Percentiles rank a stretch among this genome's conserved stretches.
These are phyloP conservation scores for Leccinum ochraceum DNA, from an alignment of 768 basidiomycete genomes.

Conservation along the genomic window DNA sequence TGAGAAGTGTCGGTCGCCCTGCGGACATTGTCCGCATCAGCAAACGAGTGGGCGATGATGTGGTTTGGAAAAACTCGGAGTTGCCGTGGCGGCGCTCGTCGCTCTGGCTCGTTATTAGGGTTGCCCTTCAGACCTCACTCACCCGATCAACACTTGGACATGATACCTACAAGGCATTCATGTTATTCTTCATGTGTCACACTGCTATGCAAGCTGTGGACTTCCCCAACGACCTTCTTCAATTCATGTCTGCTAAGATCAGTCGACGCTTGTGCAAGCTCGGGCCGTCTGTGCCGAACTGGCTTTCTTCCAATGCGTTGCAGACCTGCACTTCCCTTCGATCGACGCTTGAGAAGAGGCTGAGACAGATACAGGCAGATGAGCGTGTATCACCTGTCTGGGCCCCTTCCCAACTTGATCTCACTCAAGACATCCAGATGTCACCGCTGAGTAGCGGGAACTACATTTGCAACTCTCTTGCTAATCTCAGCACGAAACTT, in stretches of 20 bases:
- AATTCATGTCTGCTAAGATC: constrained; percentile 30
- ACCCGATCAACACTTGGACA: constrained; percentile 7
- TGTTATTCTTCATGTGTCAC: constrained; percentile 40
- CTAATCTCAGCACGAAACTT: neutral
- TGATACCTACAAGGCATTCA: constrained; percentile 47
- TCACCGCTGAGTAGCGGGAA: neutral
- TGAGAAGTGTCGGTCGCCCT: neutral
- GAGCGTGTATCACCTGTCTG: constrained; percentile 34
- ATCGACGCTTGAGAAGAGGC: constrained; percentile 32
- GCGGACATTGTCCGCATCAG: neutral
- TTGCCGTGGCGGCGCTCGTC: constrained; percentile 35
- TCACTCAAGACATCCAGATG: neutral
- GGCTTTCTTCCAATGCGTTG: constrained; percentile 39
- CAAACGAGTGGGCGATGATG: constrained; percentile 8
- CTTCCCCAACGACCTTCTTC: constrained; percentile 31
- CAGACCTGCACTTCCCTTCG: constrained; percentile 30
- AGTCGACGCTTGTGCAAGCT: constrained; percentile 28
- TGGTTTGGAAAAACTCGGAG: neutral
- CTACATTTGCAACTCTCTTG: neutral
- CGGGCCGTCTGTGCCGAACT: constrained; percentile 28
- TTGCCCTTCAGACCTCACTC: constrained; percentile 36
- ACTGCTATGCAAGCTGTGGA: constrained; percentile 21
- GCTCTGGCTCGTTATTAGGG: constrained; percentile 37
- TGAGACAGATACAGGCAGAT: constrained; percentile 32
- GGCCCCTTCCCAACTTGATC: constrained; percentile 21